Base-by-base conservation (phyloP, 495 filamentous ascomycete species). In the Penicillium crystallinum region DNA sequence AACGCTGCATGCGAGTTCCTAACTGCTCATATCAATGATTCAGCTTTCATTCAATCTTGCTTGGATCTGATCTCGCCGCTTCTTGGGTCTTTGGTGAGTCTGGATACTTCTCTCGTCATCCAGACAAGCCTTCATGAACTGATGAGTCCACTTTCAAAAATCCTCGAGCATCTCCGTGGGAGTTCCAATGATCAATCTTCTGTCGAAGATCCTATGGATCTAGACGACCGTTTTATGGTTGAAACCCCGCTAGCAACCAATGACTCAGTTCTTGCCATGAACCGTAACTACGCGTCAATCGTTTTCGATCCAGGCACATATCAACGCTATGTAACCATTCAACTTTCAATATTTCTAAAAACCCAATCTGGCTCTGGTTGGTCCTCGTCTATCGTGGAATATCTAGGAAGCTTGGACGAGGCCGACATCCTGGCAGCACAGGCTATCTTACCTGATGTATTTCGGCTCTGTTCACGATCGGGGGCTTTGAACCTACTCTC, bases 221-320 rank as follows among this genome's bases (percentile, higher is more conserved):
- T 95, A 19, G 90, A 96, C 55, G 81, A 86, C 45, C 80, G 77
- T 12, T 83, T 90, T 23, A 78, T 82, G 23, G 77, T 77, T 3
- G 76, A 82, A 40, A 60, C 77, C 54, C 73, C 74, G n/a, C 3
- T 51, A 15, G 54, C 47, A 9, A 46, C 41, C 10, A 46, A 63
- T 8, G 41, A 63, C 19, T 44, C 31, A 1, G 71, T 77, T 17
- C 37, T 70, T 18, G 39, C 49, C 33, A 54, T 46, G 23, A 76
- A 75, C 29, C 53, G 72, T 51, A 59, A 60, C 22, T 61, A 54
- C 19, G 4, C 62, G 6, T 57, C 59, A 19, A 33, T 70, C 18
- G 65, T 71, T 22, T 36, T 54, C 18, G 71, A 75, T 23, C 19
- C 47, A 6, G 51, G 50, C 6, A 67, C 66, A 8, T 73, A 73